Conservation (phyloP, 1,284 basidiomycete species). For the Trametes sp. region DNA sequence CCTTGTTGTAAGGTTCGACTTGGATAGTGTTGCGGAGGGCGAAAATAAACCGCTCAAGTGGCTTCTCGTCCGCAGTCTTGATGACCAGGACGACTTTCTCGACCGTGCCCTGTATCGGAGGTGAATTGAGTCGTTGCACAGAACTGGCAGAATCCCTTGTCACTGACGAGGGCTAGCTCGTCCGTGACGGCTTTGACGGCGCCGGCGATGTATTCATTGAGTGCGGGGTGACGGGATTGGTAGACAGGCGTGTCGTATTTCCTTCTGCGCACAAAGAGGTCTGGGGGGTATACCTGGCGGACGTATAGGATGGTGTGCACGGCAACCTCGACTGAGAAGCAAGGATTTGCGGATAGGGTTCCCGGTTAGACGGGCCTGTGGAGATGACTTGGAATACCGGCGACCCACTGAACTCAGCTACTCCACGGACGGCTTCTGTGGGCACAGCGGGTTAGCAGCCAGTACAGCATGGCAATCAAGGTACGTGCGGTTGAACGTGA, state of each 20-base stretch:
- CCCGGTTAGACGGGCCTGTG: neutral
- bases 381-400: neutral
- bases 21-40: conserved; percentile 75
- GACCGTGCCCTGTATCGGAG: conserved; percentile 75
- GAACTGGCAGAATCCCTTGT: neutral
- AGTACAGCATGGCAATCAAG: neutral
- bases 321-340: conserved; percentile 84
- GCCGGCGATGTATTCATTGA: conserved; percentile 89
- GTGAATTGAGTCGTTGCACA: conserved; percentile 17
- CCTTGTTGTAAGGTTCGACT: conserved; percentile 69
- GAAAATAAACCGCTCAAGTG: conserved; percentile 86
- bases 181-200: conserved; percentile 79
- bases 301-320: conserved; percentile 93
- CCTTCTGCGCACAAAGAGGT: conserved; percentile 85
- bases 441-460: conserved; percentile 2
- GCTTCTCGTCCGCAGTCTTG: conserved; percentile 77
- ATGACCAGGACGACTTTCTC: conserved; percentile 82
- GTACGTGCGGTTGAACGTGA: conserved; percentile 46
- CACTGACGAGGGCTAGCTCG: conserved; percentile 72
- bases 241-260: conserved; percentile 92
- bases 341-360: neutral
- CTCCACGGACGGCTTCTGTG: conserved; percentile 65
- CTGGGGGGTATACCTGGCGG: conserved; percentile 88
- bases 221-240: conserved; percentile 87
- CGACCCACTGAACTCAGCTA: conserved; percentile 68